Base-by-base conservation (phyloP, 2,329 filamentous ascomycete genomes). In the Sordariomycetes sp. region DNA sequence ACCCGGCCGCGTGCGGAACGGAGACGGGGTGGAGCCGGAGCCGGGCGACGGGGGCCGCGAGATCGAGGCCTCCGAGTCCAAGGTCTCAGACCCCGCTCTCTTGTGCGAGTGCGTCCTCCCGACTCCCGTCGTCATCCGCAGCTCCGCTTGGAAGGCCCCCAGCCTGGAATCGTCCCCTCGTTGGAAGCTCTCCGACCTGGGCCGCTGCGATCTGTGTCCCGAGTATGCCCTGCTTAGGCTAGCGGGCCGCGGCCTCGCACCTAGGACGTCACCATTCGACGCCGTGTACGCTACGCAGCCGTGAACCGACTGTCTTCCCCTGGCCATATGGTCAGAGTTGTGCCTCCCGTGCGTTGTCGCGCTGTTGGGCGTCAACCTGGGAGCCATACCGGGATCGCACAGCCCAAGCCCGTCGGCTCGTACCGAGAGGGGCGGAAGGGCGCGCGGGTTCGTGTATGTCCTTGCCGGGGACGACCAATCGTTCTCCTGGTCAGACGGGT, bases 191-290 rank as follows among this genome's bases (percentile, higher is more conserved):
- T 48, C 52, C 32, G 55, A 42, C 55, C 48, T 56, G 13, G 55
- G 17, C 39, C 55, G 34, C 48, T 52, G 55, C 48, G 35, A 25
- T 6, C 48, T 50, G n/a, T 56, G 48, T 10, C 45, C 25, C 12
- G 50, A 51, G 55, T 56, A 39, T 12, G 45, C 55, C 24, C 55
- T 48, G 55, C n/a, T 56, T 3, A 52, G 55, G 55, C 45, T 56
- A 12, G 48, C 17, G 6, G 55, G 45, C n/a, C 55, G 50, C 7
- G 48, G 20, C n/a, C 8, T 56, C n/a, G 25, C 32, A 39, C 32
- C 48, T 12, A 32, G 10, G 10, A 32, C 25, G 34, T 52, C 55
- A 24, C 36, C 52, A n/a, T n/a, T 48, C 20, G 48, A 17, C 28
- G 34, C 34, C 10, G 32, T 35, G 36, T 56, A 22, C 12, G 32